Percentiles rank a stretch among this genome's conserved stretches.
Conservation (phyloP, 371 early-diverging fungal species). For the Phascolomyces articulosus region DNA sequence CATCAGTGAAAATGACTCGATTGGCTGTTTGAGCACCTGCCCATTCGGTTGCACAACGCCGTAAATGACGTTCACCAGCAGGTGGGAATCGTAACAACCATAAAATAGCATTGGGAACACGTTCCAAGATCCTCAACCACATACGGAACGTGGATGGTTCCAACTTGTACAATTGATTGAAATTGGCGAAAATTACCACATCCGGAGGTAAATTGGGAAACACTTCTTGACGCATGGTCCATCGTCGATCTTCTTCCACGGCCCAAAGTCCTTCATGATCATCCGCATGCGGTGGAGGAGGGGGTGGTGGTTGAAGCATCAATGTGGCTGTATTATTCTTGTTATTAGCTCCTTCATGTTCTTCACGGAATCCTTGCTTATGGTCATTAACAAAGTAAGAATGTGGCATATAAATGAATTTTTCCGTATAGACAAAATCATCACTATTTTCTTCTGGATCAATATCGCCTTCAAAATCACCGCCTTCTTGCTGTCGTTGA, state of each 20-base stretch:
- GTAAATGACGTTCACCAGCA: conserved; percentile 82
- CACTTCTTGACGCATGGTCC: conserved; percentile 85
- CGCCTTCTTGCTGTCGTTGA: no score
- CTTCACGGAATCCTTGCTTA: conserved; percentile 91
- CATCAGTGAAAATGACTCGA: conserved; percentile 90
- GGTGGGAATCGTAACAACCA: conserved; percentile 93
- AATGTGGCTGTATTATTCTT: conserved; percentile 14
- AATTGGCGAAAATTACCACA: conserved; percentile 90
- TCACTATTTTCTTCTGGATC: conserved; percentile 71
- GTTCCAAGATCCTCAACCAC: conserved; percentile 83
- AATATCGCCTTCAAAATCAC: conserved; percentile 72
- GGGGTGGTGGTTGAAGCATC: neutral
- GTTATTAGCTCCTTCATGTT: conserved; percentile 17
- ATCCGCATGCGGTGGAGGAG: conserved; percentile 25
- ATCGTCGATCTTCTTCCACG: conserved; percentile 78
- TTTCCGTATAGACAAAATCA: conserved; percentile 85
- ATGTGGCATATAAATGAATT: conserved; percentile 91
- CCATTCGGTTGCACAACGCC: conserved; percentile 73
- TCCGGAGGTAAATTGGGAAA: conserved; percentile 84
- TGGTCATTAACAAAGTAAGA: conserved; percentile 94
- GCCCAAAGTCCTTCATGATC: conserved; percentile 65
- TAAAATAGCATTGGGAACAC: conserved; percentile 82
- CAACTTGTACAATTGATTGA: conserved; percentile 94
- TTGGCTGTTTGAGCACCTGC: conserved; percentile 79
- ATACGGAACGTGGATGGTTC: conserved; percentile 82